Evolutionary conservation across 1,284 basidiomycete genomes (phyloP), one percentile per base, ranked within the genome.

Genomic region (Sporisorium iseilematis-ciliati): DNA sequence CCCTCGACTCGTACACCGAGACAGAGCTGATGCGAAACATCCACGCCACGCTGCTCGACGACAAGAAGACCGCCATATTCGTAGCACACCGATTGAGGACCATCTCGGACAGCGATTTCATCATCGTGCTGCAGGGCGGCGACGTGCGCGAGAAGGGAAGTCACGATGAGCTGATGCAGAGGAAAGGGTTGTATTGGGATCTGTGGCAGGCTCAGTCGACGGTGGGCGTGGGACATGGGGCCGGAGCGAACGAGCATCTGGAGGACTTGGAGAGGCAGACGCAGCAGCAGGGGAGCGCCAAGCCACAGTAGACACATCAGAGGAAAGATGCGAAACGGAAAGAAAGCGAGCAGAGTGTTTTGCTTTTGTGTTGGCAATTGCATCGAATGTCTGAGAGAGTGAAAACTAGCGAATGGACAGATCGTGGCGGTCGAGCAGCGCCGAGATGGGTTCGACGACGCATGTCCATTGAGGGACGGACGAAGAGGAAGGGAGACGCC

Each of bases 1-100:
- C 96, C 0, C 86, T 99, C 65, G 97, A 99, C 83, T 92, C 93
- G 3, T 92, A 94, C 78, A 98, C 96, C 0, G 96, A 98, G 85
- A 90, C 91, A 0, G 95, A 97, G 84, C 87, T 99, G 55, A 98
- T 98, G 95, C 89, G 90, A 76, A 97, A 97, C 82, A 93, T 99
- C 86, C 93, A 98, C 81, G 88, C 87, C 18, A 91, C 90, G 0
- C 87, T 99, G 23, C 86, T 92, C 26, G 90, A 91, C 75, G 91
- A 91, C 76, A 88, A 89, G 7, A 90, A 94, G 57, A 99, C 96
- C 8, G 94, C 93, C 66, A 93, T 99, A 72, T 98, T 99, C 84
- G 80, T 85, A 2, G 82, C 84, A 2, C 84, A 77, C 84, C 90
- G 94, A 46, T 86, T 98, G 46, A 89, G 93, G 33, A 98, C 96